Percentiles rank a stretch among this genome's conserved stretches.
Evolutionary conservation across 2,329 filamentous ascomycete species (phyloP).

Genomic region (Acrocalymma vagum): DNA sequence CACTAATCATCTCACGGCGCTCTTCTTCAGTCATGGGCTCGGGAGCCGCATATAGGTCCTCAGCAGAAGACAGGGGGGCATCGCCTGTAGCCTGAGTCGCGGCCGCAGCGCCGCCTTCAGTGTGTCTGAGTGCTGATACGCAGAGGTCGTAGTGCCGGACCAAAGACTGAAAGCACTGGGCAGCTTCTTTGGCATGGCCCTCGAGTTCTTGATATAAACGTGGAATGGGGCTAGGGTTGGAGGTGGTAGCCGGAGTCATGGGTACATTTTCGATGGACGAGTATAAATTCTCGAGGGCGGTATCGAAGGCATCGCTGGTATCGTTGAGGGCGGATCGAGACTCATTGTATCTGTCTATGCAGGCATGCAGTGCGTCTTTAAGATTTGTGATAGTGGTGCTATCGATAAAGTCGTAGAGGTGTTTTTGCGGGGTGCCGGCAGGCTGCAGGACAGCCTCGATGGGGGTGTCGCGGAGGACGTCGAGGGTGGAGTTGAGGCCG

Average conservation of each 20-base stretch:
- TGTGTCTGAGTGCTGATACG: slow-evolving; percentile 88
- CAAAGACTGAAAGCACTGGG: slow-evolving; percentile 78
- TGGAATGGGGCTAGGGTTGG: slow-evolving; percentile 52
- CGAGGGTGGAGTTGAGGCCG: slow-evolving; percentile 72
- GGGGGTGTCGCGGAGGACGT: slow-evolving; percentile 67
- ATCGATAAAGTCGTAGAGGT: slow-evolving; percentile 79
- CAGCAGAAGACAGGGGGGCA: slow-evolving; percentile 33
- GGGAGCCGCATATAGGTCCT: slow-evolving; percentile 55
- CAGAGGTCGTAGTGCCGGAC: slow-evolving; percentile 93
- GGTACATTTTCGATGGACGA: slow-evolving; percentile 45
- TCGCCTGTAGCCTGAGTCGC: slow-evolving; percentile 53
- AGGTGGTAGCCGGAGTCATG: slow-evolving; percentile 34
- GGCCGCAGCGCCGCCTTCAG: slow-evolving; percentile 68
- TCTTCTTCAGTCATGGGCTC: slow-evolving; percentile 80
- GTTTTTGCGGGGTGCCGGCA: slow-evolving; percentile 58
- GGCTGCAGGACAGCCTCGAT: slow-evolving; percentile 73
- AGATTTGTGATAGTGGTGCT: slow-evolving; percentile 73
- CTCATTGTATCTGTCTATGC: slow-evolving; percentile 76
- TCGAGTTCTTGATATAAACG: slow-evolving; percentile 66
- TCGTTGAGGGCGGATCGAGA: slow-evolving; percentile 66
- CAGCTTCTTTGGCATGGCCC: slow-evolving; percentile 81
- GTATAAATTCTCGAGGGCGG: slow-evolving; percentile 64
- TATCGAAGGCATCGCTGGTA: slow-evolving; percentile 73
- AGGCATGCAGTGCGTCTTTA: slow-evolving; percentile 71
- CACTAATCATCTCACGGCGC: slow-evolving; percentile 80